These are phyloP conservation scores for Pontederia paniculata DNA, from an alignment of 176 grass and related monocot genomes.

Conservation along the genomic window DNA sequence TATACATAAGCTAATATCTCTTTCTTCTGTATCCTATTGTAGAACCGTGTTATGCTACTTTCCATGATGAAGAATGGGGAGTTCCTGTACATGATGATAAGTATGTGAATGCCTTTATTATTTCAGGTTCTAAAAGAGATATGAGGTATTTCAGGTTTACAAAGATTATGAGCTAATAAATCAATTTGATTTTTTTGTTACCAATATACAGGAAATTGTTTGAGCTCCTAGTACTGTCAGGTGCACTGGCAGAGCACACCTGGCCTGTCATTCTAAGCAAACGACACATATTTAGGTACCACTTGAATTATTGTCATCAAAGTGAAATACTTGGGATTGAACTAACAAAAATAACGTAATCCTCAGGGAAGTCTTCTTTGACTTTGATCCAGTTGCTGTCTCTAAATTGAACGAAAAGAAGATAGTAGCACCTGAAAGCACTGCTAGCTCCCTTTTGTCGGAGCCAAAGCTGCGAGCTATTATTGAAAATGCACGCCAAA, in stretches of 20 bases:
- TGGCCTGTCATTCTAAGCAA: conserved; percentile 9
- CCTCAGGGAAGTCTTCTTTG: conserved; percentile 4
- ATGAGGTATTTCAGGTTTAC: neutral
- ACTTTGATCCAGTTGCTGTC: conserved; percentile 11
- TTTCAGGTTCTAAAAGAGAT: neutral
- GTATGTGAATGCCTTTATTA: conserved; percentile 22
- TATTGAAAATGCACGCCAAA: conserved; percentile 14
- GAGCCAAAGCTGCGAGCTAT: conserved; percentile 8
- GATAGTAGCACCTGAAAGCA: conserved; percentile 6
- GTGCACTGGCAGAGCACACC: conserved; percentile 9
- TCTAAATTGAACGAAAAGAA: conserved; percentile 14
- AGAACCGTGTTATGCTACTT: conserved; percentile 71
- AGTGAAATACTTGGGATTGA: neutral
- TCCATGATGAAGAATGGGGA: conserved; percentile 97
- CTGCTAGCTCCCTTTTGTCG: conserved; percentile 3
- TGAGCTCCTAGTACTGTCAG: conserved; percentile 12
- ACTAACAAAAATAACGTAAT: neutral
- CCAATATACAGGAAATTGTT: conserved; percentile 4
- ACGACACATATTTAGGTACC: conserved; percentile 11
- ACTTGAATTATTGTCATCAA: neutral
- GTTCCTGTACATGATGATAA: conserved; percentile 77
- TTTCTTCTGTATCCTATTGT: conserved; percentile 19
- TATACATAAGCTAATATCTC: conserved; percentile 3
- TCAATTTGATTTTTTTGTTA: neutral
- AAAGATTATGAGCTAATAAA: neutral